Conservation (phyloP, 768 basidiomycete species). For the Suillus weaverae region DNA sequence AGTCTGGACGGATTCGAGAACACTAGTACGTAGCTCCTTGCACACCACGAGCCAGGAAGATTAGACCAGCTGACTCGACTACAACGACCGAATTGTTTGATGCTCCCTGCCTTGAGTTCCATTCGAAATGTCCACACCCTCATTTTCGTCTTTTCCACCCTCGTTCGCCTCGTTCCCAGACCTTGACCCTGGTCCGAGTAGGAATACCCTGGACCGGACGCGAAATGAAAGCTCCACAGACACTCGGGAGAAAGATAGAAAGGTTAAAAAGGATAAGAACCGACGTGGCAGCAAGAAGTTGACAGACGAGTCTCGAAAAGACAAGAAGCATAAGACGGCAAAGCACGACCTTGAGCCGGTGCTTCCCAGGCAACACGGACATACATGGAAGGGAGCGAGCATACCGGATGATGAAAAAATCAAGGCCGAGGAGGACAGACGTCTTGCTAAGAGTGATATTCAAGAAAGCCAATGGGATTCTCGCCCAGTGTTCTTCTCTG, state of each 20-base stretch:
- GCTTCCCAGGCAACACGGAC: conserved; percentile 24
- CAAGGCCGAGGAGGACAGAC: conserved; percentile 37
- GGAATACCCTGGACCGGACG: conserved; percentile 18
- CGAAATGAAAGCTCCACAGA: conserved; percentile 18
- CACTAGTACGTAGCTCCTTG: not conserved
- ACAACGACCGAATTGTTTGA: not conserved
- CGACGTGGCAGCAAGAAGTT: conserved; percentile 22
- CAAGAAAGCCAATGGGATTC: conserved; percentile 27
- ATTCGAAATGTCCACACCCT: conserved; percentile 48
- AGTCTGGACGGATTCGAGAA: not conserved
- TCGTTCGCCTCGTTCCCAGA: conserved; percentile 74
- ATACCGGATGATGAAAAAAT: conserved; percentile 31
- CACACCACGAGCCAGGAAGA: not conserved
- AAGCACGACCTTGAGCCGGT: conserved; percentile 28
- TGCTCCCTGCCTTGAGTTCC: not conserved
- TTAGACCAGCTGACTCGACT: conserved; percentile 5
- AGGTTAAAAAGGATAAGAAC: conserved; percentile 20
- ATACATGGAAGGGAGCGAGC: conserved; percentile 13
- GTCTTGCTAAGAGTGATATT: conserved; percentile 19
- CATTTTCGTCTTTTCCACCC: conserved; percentile 63
- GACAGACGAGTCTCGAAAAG: conserved; percentile 24
- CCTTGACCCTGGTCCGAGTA: conserved; percentile 45
- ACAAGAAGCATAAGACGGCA: conserved; percentile 32
- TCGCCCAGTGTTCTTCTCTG: conserved; percentile 54
- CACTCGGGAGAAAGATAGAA: conserved; percentile 8